Base-by-base conservation (phyloP, 371 early-diverging fungal genomes). In the Ecytonucleospora hepatopenaei region DNA sequence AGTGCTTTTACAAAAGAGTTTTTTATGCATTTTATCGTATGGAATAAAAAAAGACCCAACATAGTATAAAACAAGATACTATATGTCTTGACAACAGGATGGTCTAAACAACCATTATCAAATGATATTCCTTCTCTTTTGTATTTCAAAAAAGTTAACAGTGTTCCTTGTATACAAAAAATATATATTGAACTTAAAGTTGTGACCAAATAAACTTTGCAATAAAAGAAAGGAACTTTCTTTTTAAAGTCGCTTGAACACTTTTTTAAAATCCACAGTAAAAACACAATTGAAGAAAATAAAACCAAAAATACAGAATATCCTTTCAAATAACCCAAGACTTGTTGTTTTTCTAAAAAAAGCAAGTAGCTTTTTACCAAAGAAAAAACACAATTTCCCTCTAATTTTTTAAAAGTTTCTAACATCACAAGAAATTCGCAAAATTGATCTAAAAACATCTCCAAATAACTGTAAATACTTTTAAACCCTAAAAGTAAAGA, bases 321-420 rank as follows among this genome's bases (percentile, higher is more conserved):
- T 8, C n/a, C 8, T n/a, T 40, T 40, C 40, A 40, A 40, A 40
- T 40, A 40, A n/a, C n/a, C 12, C 12, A 12, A 40, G 40, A 40
- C n/a, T 40, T 40, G 40, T 40, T 40, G 40, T n/a, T 40, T n/a
- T 40, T 40, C n/a, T n/a, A 40, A n/a, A n/a, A 40, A 40, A 40
- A 12, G 12, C 12, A 40, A n/a, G n/a, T n/a, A n/a, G n/a, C n/a
- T n/a, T n/a, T n/a, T n/a, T n/a, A n/a, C n/a, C n/a, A n/a, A n/a
- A n/a, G n/a, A n/a, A n/a, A n/a, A n/a, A n/a, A n/a, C n/a, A n/a
- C n/a, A n/a, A n/a, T n/a, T n/a, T n/a, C n/a, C n/a, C n/a, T n/a
- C n/a, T n/a, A n/a, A n/a, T n/a, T n/a, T n/a, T n/a, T n/a, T n/a
- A n/a, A n/a, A n/a, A n/a, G n/a, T n/a, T n/a, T n/a, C n/a, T n/a